phyloP scores from a whole-genome alignment of 257 asterid genomes.

The Anisodus tanguticus region DNA sequence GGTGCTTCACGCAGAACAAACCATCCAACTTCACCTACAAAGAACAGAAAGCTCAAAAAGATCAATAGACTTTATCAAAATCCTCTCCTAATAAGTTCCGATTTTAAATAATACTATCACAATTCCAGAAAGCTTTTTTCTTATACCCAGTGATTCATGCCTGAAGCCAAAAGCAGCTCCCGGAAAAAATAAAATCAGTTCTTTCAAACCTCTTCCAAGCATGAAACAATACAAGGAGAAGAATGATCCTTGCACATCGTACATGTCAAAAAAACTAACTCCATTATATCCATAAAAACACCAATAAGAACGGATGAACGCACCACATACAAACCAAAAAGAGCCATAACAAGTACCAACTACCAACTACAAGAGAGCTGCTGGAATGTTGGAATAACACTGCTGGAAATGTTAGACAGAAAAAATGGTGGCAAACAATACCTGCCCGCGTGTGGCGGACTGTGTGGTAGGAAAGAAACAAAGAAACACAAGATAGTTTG shows the following conservation, averaged over 20 bases:
- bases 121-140: neutral
- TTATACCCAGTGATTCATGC: neutral
- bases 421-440: neutral
- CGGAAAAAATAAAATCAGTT: neutral
- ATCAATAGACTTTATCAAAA: neutral
- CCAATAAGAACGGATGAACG: neutral
- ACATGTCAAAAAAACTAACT: conserved; percentile 3
- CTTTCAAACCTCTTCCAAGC: neutral
- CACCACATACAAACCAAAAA: conserved; percentile 14
- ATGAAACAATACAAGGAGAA: conserved; percentile 13
- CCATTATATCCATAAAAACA: conserved; percentile 2
- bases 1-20: conserved; percentile 54
- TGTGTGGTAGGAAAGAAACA: neutral
- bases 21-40: conserved; percentile 60
- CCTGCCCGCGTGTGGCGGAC: neutral
- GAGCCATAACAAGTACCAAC: neutral
- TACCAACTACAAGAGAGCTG: conserved; percentile 1
- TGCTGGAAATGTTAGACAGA: neutral
- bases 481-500: neutral
- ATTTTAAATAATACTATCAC: neutral
- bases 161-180: conserved; percentile 5
- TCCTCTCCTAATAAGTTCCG: neutral
- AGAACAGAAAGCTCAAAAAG: conserved; percentile 31
- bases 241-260: conserved; percentile 12
- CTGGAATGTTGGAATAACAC: conserved; percentile 7